phyloP scores from a whole-genome alignment of 306 rosid species.

The Glycyrrhiza uralensis region DNA sequence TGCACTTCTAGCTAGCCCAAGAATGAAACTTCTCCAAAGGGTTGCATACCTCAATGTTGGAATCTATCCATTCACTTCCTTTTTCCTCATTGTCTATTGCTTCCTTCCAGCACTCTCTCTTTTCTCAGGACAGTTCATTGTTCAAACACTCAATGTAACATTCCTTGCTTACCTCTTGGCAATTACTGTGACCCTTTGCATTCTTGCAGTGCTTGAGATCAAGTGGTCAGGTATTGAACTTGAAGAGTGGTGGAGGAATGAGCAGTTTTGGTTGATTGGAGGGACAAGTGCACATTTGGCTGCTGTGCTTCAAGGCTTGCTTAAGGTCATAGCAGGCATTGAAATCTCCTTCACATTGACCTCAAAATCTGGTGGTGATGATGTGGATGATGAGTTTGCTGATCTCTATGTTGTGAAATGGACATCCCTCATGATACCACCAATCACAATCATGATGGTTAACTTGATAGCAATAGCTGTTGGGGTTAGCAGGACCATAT shows the following conservation, averaged over 20 bases:
- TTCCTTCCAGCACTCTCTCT: slow-evolving; percentile 97
- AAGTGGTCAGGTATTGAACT: slow-evolving; percentile 93
- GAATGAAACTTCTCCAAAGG: slow-evolving; percentile 82
- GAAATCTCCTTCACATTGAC: slow-evolving; percentile 95
- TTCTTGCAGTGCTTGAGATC: slow-evolving; percentile 91
- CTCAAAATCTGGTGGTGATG: slow-evolving; percentile 86
- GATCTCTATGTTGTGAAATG: slow-evolving; percentile 87
- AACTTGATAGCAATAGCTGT: slow-evolving; percentile 90
- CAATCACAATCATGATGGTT: slow-evolving; percentile 84
- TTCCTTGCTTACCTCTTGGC: slow-evolving; percentile 74
- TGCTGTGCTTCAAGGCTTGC: slow-evolving; percentile 89
- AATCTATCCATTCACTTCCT: slow-evolving; percentile 89
- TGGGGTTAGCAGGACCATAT: slow-evolving; percentile 86
- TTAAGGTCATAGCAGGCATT: slow-evolving; percentile 88
- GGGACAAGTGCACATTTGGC: slow-evolving; percentile 98
- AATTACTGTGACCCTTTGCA: slow-evolving; percentile 67
- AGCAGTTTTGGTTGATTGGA: slow-evolving; percentile 96
- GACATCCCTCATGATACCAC: slow-evolving; percentile 91
- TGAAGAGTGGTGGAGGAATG: slow-evolving; percentile 99
- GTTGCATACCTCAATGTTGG: slow-evolving; percentile 96
- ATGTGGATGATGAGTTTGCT: slow-evolving; percentile 77
- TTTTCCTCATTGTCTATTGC: slow-evolving; percentile 93
- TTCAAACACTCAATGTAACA: slow-evolving; percentile 77
- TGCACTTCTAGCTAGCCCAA: slow-evolving; percentile 78
- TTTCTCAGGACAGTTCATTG: slow-evolving; percentile 95